Evolutionary conservation across 2,329 filamentous ascomycete genomes (phyloP).

Genomic region (Purpureocillium takamizusanense): DNA sequence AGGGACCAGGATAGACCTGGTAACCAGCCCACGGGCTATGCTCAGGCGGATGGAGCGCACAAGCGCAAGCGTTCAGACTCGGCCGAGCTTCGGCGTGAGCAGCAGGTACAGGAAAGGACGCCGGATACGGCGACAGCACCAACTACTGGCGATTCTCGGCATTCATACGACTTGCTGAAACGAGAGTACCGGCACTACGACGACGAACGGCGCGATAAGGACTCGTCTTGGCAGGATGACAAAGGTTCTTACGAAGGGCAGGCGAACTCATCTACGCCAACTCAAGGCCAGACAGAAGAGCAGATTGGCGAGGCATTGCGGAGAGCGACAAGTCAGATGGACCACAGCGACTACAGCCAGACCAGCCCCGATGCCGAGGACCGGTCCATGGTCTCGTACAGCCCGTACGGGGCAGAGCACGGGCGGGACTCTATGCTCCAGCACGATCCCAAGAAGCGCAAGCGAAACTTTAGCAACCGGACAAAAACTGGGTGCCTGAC

Average conservation of each 20-base stretch:
- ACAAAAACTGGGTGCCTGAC: conserved; percentile 96
- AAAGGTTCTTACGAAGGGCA: conserved; percentile 36
- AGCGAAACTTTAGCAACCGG: conserved; percentile 83
- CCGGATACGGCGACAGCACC: conserved; percentile 21
- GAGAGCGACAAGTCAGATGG: conserved; percentile 34
- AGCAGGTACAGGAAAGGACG: conserved; percentile 20
- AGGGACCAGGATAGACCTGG: conserved; percentile 19
- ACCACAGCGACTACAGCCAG: conserved; percentile 40
- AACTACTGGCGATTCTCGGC: conserved; percentile 27
- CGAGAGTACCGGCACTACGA: conserved; percentile 36
- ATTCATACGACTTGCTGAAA: conserved; percentile 31
- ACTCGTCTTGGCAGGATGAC: conserved; percentile 41
- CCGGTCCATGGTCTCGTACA: conserved; percentile 28
- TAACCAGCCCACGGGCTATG: conserved; percentile 27
- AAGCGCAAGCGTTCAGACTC: conserved; percentile 66
- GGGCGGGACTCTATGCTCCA: conserved; percentile 41
- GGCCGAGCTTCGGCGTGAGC: conserved; percentile 36
- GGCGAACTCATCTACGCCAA: conserved; percentile 34
- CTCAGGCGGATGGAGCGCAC: conserved; percentile 40
- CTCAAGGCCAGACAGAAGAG: conserved; percentile 40
- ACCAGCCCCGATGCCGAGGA: conserved; percentile 49
- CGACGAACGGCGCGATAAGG: conserved; percentile 38
- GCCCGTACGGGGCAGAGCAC: conserved; percentile 37
- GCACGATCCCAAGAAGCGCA: conserved; percentile 59
- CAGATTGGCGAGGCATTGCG: conserved; percentile 35